Evolutionary conservation across 139 green algal species (phyloP), one percentile per base, ranked within the genome.

Genomic region (Limnomonas spitsbergensis): DNA sequence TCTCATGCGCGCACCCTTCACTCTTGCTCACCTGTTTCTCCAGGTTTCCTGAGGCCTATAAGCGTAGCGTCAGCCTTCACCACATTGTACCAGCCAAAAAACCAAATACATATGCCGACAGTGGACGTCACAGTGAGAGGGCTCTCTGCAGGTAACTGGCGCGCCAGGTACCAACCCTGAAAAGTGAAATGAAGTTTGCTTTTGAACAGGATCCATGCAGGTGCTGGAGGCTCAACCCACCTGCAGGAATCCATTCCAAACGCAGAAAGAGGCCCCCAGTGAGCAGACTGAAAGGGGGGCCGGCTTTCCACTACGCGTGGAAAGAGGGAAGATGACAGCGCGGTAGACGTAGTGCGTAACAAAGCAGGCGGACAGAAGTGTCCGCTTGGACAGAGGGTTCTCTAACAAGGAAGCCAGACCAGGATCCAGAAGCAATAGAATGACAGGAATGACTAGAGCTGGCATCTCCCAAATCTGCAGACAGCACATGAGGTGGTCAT

Each of bases 161-260:
- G 68, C 38, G 69, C 29, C 1, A 90, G 66, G 78, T 69, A 77
- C 54, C 69, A 85, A 34, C 82, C 85, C 81, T 90, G 77, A 1
- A 78, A 1, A 34, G 32, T 36, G 29, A 2, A 36, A 29, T 31
- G 42, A 68, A 78, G 42, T 20, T 3, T 68, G 34, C 14, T 2
- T 9, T 61, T 40, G 6, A 38, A 3, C 32, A 27, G 66, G n/a
- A n/a, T n/a, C n/a, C n/a, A n/a, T n/a, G n/a, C n/a, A n/a, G n/a
- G n/a, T n/a, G n/a, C n/a, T n/a, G n/a, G n/a, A n/a, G n/a, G n/a
- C n/a, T n/a, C n/a, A n/a, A n/a, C 68, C 26, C 53, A 83, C 88
- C 90, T 94, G 91, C 73, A 94, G 53, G 54, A 86, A 92, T 4
- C 90, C 91, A 69, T 95, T 95, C 79, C 85, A 93, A 2, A 86